These are phyloP conservation scores for Arthrobotrys entomopaga DNA, from an alignment of 2,329 filamentous ascomycete genomes.

Conservation along the genomic window DNA sequence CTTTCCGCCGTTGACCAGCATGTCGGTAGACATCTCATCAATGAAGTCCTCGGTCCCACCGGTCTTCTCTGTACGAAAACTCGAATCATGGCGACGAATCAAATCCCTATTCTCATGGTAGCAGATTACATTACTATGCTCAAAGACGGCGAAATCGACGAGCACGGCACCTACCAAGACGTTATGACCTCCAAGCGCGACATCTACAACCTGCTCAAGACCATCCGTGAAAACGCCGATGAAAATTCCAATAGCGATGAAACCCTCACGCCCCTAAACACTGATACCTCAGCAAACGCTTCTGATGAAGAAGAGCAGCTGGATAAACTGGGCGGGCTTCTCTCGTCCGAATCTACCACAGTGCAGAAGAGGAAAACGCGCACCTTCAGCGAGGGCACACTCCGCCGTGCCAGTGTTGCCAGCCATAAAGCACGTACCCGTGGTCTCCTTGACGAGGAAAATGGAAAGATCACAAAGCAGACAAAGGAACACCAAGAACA, in stretches of 20 bases:
- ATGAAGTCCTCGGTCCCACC: slow-evolving; percentile 86
- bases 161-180: slow-evolving; percentile 89
- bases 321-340: slow-evolving; percentile 66
- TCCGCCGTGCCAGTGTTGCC: slow-evolving; percentile 89
- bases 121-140: slow-evolving; percentile 89
- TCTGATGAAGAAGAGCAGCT: slow-evolving; percentile 64
- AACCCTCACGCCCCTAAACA: slow-evolving; percentile 69
- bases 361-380: slow-evolving; percentile 69
- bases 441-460: slow-evolving; percentile 78
- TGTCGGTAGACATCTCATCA: slow-evolving; percentile 92
- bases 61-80: slow-evolving; percentile 88
- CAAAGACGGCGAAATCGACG: slow-evolving; percentile 81
- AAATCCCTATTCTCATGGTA: slow-evolving; percentile 88
- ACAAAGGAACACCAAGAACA: slow-evolving; percentile 89
- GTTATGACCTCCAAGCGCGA: slow-evolving; percentile 93
- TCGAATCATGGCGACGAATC: slow-evolving; percentile 91
- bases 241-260: slow-evolving; percentile 76
- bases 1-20: slow-evolving; percentile 98
- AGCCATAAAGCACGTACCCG: slow-evolving; percentile 91
- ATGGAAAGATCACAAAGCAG: slow-evolving; percentile 78
- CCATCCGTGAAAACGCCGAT: slow-evolving; percentile 65
- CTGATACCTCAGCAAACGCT: slow-evolving; percentile 51
- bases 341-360: slow-evolving; percentile 66
- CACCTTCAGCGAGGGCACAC: slow-evolving; percentile 76
- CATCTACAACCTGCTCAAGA: slow-evolving; percentile 80